Evolutionary conservation across 345 rosid genomes (phyloP).

Genomic region (Atalantia buxifolia): DNA sequence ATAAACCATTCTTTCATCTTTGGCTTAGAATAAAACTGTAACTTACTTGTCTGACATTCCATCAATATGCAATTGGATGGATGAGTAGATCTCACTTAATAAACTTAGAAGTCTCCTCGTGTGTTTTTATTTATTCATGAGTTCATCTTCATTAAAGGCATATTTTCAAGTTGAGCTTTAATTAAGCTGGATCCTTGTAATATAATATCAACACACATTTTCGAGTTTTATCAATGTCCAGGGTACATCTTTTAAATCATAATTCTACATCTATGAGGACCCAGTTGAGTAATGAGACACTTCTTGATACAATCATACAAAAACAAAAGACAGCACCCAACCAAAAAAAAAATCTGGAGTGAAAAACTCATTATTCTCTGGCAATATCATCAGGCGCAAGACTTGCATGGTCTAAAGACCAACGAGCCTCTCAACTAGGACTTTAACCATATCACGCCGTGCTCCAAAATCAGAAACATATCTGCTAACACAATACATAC

Average conservation of each 20-base stretch:
- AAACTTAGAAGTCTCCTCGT: too few relatives aligned
- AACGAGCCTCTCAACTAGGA: slow-evolving; percentile 42
- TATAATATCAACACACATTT: too few relatives aligned
- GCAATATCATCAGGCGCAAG: not conserved
- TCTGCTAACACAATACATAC: slow-evolving; percentile 49
- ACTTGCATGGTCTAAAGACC: not conserved
- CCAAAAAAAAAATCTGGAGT: not conserved
- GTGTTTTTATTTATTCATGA: too few relatives aligned
- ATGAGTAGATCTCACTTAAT: too few relatives aligned
- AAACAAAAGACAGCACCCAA: not conserved
- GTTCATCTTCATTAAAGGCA: too few relatives aligned
- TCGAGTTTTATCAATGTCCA: too few relatives aligned
- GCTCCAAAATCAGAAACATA: slow-evolving; percentile 56
- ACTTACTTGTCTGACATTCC: too few relatives aligned
- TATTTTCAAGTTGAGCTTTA: too few relatives aligned
- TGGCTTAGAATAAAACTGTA: too few relatives aligned
- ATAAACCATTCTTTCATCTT: too few relatives aligned
- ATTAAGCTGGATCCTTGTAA: too few relatives aligned
- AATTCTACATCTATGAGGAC: not conserved
- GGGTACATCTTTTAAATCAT: not conserved
- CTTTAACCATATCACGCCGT: slow-evolving; percentile 46
- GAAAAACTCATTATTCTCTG: not conserved
- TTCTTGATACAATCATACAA: not conserved
- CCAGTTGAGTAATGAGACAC: not conserved
- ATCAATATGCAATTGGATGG: too few relatives aligned